Base-by-base conservation (phyloP, 805 yeast species). In the Blastobotrys americana region DNA sequence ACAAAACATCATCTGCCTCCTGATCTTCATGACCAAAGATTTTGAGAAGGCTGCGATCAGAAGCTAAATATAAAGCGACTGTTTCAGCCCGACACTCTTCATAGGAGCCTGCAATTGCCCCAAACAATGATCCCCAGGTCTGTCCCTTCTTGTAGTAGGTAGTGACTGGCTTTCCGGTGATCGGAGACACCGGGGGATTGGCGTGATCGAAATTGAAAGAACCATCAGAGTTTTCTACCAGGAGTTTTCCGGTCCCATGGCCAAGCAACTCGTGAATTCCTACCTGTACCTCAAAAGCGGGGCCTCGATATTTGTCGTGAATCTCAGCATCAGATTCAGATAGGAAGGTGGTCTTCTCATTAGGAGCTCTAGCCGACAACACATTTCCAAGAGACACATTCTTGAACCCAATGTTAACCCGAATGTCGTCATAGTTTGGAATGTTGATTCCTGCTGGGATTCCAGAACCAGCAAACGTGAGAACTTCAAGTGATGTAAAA, bases 11-110 rank as follows among this genome's bases (percentile, higher is more conserved):
- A 56, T 82, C 86, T 8, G 58, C 62, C 46, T 76, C 84, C 37
- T 71, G 67, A 22, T 70, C 65, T 5, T 71, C 69, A 59, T 78
- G 80, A 2, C 86, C 95, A 61, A 87, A 87, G 44, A 86, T 82
- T 23, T 76, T 74, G 51, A 87, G 70, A 27, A 87, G 71, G 43
- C 78, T 72, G 46, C 77, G 70, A 63, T 82, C 80, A 39, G 89
- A 77, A 54, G 82, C 76, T 52, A 87, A 73, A 60, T 76, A 84
- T 77, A 87, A 75, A 3, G 95, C 95, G 39, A 87, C 94, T 47
- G 82, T 76, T 62, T 87, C 96, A 20, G 96, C 96, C 55, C 96
- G 77, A 62, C 96, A 87, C 64, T 87, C 96, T 65, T 87, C 96
- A 60, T 82, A 86, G 1, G 94, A 80, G 21, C 95, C 95, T 5